Evolutionary conservation across 2,329 filamentous ascomycete species (phyloP).

Genomic region (Sporothrix protearum): DNA sequence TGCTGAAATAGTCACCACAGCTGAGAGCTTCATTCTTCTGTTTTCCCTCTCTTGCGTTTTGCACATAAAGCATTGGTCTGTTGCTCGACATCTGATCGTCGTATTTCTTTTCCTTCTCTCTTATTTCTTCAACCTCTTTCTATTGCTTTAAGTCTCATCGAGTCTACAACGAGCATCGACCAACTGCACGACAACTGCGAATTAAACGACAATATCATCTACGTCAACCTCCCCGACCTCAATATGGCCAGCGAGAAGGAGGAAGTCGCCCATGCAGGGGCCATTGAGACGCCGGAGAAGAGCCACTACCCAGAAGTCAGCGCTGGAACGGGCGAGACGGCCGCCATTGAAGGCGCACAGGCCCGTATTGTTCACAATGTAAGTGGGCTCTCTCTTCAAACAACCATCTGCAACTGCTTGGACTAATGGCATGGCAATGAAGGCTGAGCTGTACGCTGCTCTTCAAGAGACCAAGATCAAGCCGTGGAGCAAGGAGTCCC

Average conservation of each 20-base stretch:
- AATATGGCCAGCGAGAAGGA: background rate
- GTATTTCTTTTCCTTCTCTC: background rate
- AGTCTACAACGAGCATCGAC: background rate
- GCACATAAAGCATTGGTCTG: background rate
- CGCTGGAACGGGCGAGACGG: slow-evolving; percentile 11
- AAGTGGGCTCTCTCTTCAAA: background rate
- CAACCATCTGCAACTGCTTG: background rate
- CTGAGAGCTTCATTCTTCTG: background rate
- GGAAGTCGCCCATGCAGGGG: background rate
- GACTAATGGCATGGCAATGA: too few species aligned
- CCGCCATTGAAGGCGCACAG: slow-evolving; percentile 14
- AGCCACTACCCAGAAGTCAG: slow-evolving; percentile 18
- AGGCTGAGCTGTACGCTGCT: slow-evolving; percentile 44
- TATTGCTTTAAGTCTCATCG: background rate
- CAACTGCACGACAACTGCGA: background rate
- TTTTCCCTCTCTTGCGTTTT: background rate
- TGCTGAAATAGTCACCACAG: slow-evolving; percentile 4
- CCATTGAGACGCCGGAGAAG: slow-evolving; percentile 15
- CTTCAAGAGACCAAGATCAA: slow-evolving; percentile 22
- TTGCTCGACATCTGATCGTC: background rate
- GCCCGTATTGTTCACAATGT: slow-evolving; percentile 22
- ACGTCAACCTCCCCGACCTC: background rate
- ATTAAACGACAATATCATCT: background rate
- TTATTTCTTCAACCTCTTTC: background rate
- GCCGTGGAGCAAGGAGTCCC: slow-evolving; percentile 21